phyloP scores from a whole-genome alignment of 2,329 filamentous ascomycete genomes.

The Lasiodiplodia sp. region DNA sequence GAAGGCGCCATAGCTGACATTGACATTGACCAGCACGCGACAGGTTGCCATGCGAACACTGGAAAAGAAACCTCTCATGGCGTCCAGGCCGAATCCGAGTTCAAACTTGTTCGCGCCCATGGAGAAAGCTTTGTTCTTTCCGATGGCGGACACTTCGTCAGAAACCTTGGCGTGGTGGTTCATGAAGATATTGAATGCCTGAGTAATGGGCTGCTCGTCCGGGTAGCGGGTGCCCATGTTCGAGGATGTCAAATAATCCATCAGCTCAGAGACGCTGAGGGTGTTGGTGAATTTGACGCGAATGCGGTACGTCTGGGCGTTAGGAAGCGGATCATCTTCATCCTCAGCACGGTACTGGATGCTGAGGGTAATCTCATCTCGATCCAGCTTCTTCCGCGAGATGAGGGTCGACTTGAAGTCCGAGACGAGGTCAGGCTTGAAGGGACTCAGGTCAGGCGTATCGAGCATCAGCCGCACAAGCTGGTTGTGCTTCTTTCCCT shows the following conservation, averaged over 20 bases:
- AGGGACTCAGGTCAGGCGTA: conserved; percentile 30
- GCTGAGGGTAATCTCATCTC: conserved; percentile 28
- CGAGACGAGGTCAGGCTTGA: neutral
- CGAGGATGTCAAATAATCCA: conserved; percentile 54
- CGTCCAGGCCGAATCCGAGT: conserved; percentile 62
- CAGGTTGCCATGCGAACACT: conserved; percentile 67
- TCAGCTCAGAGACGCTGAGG: conserved; percentile 48
- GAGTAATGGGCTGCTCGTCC: conserved; percentile 59
- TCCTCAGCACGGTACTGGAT: conserved; percentile 41
- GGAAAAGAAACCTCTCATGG: conserved; percentile 67
- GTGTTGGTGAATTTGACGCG: conserved; percentile 37
- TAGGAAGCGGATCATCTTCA: conserved; percentile 32
- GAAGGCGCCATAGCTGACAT: conserved; percentile 67
- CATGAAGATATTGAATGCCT: conserved; percentile 66
- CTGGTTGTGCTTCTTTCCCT: conserved; percentile 55
- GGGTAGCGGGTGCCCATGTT: conserved; percentile 47
- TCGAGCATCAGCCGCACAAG: conserved; percentile 58
- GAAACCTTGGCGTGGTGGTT: conserved; percentile 56
- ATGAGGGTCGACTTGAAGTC: conserved; percentile 27
- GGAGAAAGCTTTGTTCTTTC: conserved; percentile 55
- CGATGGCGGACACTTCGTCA: conserved; percentile 52
- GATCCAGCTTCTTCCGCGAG: conserved; percentile 7
- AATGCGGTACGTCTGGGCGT: conserved; percentile 33
- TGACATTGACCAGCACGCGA: conserved; percentile 67
- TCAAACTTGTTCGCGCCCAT: conserved; percentile 2